Evolutionary conservation across 805 yeast genomes (phyloP).

Genomic region (Myxozyma neotropica): DNA sequence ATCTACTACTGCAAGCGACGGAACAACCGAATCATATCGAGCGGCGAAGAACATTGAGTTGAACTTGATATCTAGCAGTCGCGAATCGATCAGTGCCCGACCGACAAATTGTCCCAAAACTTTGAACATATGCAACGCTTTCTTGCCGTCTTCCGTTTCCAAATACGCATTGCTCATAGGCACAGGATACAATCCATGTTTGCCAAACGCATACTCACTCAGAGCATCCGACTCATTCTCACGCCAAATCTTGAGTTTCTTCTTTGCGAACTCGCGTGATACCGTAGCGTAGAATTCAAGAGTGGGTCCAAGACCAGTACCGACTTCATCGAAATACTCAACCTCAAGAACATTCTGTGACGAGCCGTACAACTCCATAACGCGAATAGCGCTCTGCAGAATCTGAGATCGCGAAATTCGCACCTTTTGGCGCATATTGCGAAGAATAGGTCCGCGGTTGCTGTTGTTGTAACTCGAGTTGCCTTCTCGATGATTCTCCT

Average conservation of each 20-base stretch:
- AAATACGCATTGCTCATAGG: conserved; percentile 48
- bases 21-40: conserved; percentile 38
- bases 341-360: conserved; percentile 83
- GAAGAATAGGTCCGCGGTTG: conserved; percentile 53
- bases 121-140: conserved; percentile 56
- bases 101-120: conserved; percentile 83
- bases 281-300: conserved; percentile 85
- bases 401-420: conserved; percentile 71
- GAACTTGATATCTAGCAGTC: conserved; percentile 81
- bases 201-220: conserved; percentile 46
- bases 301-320: conserved; percentile 97
- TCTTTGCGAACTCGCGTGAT: conserved; percentile 69
- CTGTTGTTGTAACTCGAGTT: conserved; percentile 39
- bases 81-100: conserved; percentile 80
- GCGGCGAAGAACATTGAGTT: conserved; percentile 66
- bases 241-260: conserved; percentile 71
- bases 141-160: conserved; percentile 45
- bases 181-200: conserved; percentile 70
- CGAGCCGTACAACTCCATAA: conserved; percentile 72
- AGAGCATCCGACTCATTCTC: conserved; percentile 37
- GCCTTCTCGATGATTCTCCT: conserved; percentile 6
- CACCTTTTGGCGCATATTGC: conserved; percentile 77
- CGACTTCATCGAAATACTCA: conserved; percentile 86
- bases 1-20: conserved; percentile 47
- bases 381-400: conserved; percentile 75